Percentiles rank a stretch among this genome's conserved stretches.
Conservation (phyloP, 306 rosid genomes). For the Biancaea sappan region DNA sequence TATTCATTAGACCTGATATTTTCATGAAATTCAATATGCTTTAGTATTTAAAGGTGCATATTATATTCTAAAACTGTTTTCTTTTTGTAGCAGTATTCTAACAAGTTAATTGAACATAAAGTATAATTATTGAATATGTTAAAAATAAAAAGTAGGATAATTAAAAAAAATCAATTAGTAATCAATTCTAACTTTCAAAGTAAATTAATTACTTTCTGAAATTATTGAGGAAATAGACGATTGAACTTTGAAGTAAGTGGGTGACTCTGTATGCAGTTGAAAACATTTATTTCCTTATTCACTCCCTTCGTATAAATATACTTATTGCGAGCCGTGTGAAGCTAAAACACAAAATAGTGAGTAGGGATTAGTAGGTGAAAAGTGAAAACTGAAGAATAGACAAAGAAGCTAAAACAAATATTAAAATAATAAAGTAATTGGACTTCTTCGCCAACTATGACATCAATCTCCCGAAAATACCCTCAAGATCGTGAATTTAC, state of each 20-base stretch:
- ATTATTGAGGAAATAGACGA: neutral
- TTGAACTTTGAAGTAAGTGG: no score
- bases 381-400: neutral
- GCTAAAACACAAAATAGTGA: neutral
- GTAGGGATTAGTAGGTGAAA: neutral
- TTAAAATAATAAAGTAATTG: neutral
- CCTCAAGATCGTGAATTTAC: neutral
- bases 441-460: neutral
- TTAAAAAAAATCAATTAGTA: no score
- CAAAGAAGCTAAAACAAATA: neutral
- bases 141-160: no score
- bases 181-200: neutral
- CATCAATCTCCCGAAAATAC: neutral
- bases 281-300: neutral
- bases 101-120: no score
- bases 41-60: no score
- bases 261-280: no score
- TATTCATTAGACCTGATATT: no score
- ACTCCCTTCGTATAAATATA: neutral
- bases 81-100: no score
- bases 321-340: neutral
- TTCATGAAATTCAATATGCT: no score
- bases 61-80: no score
- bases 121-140: no score
- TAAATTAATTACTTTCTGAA: no score